Evolutionary conservation across 805 yeast genomes (phyloP).

Genomic region (Ogataea pini): DNA sequence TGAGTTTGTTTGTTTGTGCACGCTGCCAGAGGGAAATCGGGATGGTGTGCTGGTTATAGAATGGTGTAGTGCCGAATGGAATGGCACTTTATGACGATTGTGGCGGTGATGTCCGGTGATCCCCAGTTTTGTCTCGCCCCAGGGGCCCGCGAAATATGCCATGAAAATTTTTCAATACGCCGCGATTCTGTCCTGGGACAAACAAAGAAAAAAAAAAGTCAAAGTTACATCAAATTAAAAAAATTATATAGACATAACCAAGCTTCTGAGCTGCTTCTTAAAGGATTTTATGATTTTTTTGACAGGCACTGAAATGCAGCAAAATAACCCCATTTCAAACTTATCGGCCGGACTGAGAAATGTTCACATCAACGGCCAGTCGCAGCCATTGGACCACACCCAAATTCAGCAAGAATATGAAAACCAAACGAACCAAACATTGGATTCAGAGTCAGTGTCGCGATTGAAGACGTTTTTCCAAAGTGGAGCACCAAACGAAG

Average conservation of each 20-base stretch:
- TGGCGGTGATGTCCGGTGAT: neutral
- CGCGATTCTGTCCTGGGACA: no score
- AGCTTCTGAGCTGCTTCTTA: no score
- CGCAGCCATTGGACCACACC: conserved; percentile 35
- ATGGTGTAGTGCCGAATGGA: no score
- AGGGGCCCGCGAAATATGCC: conserved; percentile 2
- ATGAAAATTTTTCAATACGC: conserved; percentile 3
- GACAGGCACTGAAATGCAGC: conserved; percentile 2
- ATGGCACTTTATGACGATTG: neutral
- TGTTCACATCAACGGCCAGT: conserved; percentile 34
- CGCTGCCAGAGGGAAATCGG: no score
- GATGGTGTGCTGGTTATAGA: no score
- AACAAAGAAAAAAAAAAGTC: neutral
- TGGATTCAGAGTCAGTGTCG: conserved; percentile 47
- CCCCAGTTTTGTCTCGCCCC: neutral
- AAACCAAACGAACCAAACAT: conserved; percentile 44
- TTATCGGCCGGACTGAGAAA: conserved; percentile 41
- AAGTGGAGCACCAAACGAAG: conserved; percentile 67
- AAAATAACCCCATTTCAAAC: conserved; percentile 37
- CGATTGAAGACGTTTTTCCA: conserved; percentile 72
- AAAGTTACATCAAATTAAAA: neutral
- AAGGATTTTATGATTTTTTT: no score
- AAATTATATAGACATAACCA: neutral
- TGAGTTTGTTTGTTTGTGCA: no score
- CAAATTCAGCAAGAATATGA: conserved; percentile 46